Evolutionary conservation across 805 yeast genomes (phyloP).

Genomic region (Yamadazyma laniorum): DNA sequence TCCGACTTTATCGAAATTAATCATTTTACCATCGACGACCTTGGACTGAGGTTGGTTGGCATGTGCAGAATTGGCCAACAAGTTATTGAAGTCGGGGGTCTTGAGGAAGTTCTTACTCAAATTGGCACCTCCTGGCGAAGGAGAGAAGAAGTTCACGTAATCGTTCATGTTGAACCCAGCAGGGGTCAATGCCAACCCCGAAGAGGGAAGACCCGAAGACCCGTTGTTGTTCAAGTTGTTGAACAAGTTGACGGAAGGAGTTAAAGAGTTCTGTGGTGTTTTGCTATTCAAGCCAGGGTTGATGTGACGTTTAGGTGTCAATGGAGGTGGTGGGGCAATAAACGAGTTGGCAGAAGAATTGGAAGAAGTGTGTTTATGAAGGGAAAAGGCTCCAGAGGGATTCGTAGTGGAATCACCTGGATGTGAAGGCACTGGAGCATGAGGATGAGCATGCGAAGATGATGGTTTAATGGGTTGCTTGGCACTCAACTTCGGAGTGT

Average conservation of each 20-base stretch:
- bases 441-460: background rate
- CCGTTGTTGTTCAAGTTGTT: constrained; percentile 11
- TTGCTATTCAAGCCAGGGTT: constrained; percentile 18
- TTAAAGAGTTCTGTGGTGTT: constrained; percentile 43
- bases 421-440: background rate
- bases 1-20: constrained; percentile 41
- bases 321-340: constrained; percentile 40
- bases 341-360: constrained; percentile 21
- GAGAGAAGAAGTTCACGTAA: constrained; percentile 75
- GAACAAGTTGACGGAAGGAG: constrained; percentile 38
- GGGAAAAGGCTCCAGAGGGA: constrained; percentile 24
- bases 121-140: constrained; percentile 50
- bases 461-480: constrained; percentile 2
- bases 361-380: constrained; percentile 15
- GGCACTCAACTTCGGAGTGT: constrained; percentile 26
- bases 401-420: constrained; percentile 18
- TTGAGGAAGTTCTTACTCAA: constrained; percentile 26
- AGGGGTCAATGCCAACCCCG: constrained; percentile 48
- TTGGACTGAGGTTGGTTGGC: constrained; percentile 13
- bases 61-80: constrained; percentile 15
- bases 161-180: constrained; percentile 82
- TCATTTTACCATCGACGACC: constrained; percentile 42
- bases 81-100: constrained; percentile 42
- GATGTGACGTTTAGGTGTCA: constrained; percentile 41
- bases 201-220: constrained; percentile 35